These are phyloP conservation scores for Tulasnella sp. DNA, from an alignment of 768 basidiomycete genomes.

Conservation along the genomic window DNA sequence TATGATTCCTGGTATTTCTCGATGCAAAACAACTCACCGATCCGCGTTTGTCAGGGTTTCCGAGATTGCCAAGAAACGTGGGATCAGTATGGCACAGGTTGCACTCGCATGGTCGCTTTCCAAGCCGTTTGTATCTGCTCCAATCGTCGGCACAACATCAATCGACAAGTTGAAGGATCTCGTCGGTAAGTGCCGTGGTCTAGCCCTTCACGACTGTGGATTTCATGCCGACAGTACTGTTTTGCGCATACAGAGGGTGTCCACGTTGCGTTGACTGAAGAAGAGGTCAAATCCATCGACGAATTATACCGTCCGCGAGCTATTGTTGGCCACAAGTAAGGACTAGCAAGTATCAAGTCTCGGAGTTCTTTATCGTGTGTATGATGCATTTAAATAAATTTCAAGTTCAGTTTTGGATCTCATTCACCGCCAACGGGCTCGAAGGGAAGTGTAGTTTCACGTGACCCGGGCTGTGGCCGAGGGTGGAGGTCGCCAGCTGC, in stretches of 20 bases:
- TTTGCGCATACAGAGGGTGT: background rate
- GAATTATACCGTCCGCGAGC: constrained; percentile 37
- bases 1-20: background rate
- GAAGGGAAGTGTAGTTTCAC: no score
- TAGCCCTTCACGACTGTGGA: background rate
- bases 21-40: background rate
- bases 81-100: constrained; percentile 39
- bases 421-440: no score
- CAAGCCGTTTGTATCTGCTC: constrained; percentile 16
- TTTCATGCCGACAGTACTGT: background rate
- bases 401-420: background rate
- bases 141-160: constrained; percentile 22
- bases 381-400: background rate
- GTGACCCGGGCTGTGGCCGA: no score
- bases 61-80: constrained; percentile 36
- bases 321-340: constrained; percentile 35
- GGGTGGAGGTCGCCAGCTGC: no score
- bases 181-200: constrained; percentile 41
- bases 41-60: constrained; percentile 29
- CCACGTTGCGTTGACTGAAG: constrained; percentile 35
- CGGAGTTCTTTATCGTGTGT: background rate
- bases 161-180: constrained; percentile 42
- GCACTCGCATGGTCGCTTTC: constrained; percentile 34
- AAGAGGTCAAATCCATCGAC: constrained; percentile 39
- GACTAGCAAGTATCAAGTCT: background rate